Evolutionary conservation across 371 early-diverging fungal species (phyloP), one percentile per base, ranked within the genome.

Genomic region (Rhizopus sp.): DNA sequence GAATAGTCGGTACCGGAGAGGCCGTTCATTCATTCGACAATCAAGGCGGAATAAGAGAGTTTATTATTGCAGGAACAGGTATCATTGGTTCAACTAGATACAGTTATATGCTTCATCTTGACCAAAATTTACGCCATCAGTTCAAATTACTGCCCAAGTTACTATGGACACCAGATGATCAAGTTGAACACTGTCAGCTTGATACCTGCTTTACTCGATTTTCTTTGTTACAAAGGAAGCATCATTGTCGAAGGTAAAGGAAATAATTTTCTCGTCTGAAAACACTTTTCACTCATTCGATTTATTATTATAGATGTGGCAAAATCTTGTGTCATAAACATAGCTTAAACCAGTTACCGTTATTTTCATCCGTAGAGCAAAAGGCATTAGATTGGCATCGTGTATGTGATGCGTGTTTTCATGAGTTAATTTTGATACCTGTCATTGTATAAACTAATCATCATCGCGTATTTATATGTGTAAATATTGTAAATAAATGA

Each of bases 161-260:
- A 16, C 29, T 52, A 16, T 68, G 68, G 68, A 49, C 56, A 10
- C 50, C 54, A 10, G 68, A 68, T 16, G 34, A 57, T 3, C 37
- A 50, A 33, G 46, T 45, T 0, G 13, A 39, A 39, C 41, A 40
- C 33, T 68, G 68, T 50, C 68, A 68, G 15, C 53, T 60, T 31
- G 40, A 58, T 34, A 3, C 37, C n/a, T 68, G 68, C 38, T 42
- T 37, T 5, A 60, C 58, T 23, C 16, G 5, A 33, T 68, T 68
- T 32, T 34, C 49, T 16, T 53, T 68, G 12, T 49, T 68, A 7
- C 38, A 68, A 41, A 30, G 68, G 57, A 41, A 45, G 23, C 68
- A 68, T 57, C 68, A 68, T 49, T 68, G 68, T 34, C 53, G 68
- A 57, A 63, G 59, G 66, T 65, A 61, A 32, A 46, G 30, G 7